These are phyloP conservation scores for Cladophialophora carrionii DNA, from an alignment of 2,329 filamentous ascomycete genomes.

Conservation along the genomic window DNA sequence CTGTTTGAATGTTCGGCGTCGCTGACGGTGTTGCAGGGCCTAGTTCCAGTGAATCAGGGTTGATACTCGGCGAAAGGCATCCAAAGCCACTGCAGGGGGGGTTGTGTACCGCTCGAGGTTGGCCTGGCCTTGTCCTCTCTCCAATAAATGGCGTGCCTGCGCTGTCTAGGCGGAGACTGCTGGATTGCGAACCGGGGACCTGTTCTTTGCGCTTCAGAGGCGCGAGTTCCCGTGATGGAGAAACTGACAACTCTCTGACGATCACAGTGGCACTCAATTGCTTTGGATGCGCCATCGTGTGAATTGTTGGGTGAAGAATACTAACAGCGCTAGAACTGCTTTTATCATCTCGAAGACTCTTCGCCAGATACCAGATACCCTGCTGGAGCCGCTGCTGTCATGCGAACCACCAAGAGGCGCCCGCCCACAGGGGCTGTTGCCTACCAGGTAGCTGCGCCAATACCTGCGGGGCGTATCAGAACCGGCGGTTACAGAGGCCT, in stretches of 20 bases:
- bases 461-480: neutral
- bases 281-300: neutral
- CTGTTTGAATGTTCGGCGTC: neutral
- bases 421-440: neutral
- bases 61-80: neutral
- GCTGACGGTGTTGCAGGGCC: neutral
- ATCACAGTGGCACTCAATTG: neutral
- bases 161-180: neutral
- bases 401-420: neutral
- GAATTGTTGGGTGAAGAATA: neutral
- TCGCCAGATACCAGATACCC: neutral
- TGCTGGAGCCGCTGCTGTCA: neutral
- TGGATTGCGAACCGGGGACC: neutral
- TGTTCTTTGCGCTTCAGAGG: neutral
- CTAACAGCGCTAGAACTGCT: constrained; percentile 2
- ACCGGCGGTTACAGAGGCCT: neutral
- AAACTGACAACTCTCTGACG: neutral
- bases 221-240: neutral
- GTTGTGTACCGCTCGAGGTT: neutral
- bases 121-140: neutral
- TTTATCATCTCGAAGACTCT: neutral
- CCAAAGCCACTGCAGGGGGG: neutral
- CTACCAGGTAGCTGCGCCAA: neutral
- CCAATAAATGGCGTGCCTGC: neutral
- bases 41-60: neutral